Evolutionary conservation across 192 early-diverging fungal species (phyloP), one percentile per base, ranked within the genome.

Genomic region (Coemansia sp.): DNA sequence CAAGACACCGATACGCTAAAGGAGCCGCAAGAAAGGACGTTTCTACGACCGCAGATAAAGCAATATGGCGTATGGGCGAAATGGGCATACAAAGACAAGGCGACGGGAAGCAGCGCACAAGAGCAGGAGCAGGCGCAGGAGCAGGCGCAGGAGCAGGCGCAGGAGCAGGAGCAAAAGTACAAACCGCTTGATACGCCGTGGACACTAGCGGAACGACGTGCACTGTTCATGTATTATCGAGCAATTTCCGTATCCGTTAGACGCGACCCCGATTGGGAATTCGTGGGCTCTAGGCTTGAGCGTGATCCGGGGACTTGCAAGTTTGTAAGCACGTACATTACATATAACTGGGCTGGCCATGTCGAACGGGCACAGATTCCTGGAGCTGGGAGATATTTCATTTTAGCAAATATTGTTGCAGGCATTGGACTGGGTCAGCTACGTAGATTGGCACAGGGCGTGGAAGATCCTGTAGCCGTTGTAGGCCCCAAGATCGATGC

Each of bases 121-220:
- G n/a, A n/a, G n/a, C n/a, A n/a, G n/a, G n/a, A n/a, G n/a, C n/a
- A n/a, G n/a, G n/a, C n/a, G n/a, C n/a, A n/a, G n/a, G n/a, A n/a
- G n/a, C n/a, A n/a, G n/a, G n/a, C n/a, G n/a, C n/a, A n/a, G n/a
- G n/a, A n/a, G n/a, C n/a, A n/a, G n/a, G n/a, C n/a, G n/a, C n/a
- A n/a, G 21, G 25, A 21, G 45, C 40, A 37, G 12, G 8, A 37
- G 35, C 4, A 10, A 10, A 18, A 43, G 12, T n/a, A 26, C 26
- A n/a, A 49, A 2, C 45, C 42, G 16, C n/a, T 49, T 0, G 35
- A 29, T 16, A n/a, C 21, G 15, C 35, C 28, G 2, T 74, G 72
- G 72, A 64, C 72, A 4, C 10, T 74, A 18, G 49, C 61, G 15
- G 72, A 74, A 28, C 61, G 66, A 0, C 72, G 72, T 2, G 72